These are phyloP conservation scores for Starmera quercuum DNA, from an alignment of 805 yeast species.

Conservation along the genomic window DNA sequence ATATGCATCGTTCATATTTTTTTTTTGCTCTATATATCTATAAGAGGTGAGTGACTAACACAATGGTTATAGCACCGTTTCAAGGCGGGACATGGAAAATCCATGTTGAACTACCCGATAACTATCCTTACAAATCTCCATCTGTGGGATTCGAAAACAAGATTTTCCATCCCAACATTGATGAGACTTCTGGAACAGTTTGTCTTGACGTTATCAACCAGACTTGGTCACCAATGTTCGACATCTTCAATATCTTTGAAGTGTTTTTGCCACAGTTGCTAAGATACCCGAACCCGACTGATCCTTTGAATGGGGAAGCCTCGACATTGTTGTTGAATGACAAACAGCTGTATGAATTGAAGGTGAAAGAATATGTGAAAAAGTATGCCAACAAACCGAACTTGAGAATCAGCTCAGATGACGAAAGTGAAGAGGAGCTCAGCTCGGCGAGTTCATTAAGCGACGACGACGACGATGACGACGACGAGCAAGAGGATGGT, in stretches of 20 bases:
- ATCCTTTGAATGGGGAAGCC: conserved; percentile 89
- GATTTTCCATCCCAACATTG: conserved; percentile 93
- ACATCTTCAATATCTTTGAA: conserved; percentile 82
- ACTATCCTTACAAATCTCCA: conserved; percentile 92
- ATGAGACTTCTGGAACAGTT: conserved; percentile 82
- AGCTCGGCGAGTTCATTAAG: conserved; percentile 19
- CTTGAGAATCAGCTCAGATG: conserved; percentile 38
- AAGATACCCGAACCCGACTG: conserved; percentile 89
- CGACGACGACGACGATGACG: conserved; percentile 15
- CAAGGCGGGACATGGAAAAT: conserved; percentile 86
- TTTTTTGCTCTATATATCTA: neutral
- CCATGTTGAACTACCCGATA: conserved; percentile 90
- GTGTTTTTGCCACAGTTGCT: conserved; percentile 87
- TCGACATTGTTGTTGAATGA: conserved; percentile 70
- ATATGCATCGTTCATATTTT: neutral
- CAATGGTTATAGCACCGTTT: conserved; percentile 53
- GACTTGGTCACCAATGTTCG: conserved; percentile 98
- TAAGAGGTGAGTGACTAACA: neutral
- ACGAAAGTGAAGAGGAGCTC: conserved; percentile 30
- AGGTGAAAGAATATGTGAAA: conserved; percentile 66
- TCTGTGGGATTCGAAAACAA: conserved; percentile 89
- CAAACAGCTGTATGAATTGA: conserved; percentile 54
- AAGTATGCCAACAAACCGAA: conserved; percentile 50
- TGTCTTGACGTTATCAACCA: conserved; percentile 95
- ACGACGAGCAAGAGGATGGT: conserved; percentile 13